Evolutionary conservation across 2,329 filamentous ascomycete genomes (phyloP), one percentile per base, ranked within the genome.

Genomic region (Penicillium janthinellum): DNA sequence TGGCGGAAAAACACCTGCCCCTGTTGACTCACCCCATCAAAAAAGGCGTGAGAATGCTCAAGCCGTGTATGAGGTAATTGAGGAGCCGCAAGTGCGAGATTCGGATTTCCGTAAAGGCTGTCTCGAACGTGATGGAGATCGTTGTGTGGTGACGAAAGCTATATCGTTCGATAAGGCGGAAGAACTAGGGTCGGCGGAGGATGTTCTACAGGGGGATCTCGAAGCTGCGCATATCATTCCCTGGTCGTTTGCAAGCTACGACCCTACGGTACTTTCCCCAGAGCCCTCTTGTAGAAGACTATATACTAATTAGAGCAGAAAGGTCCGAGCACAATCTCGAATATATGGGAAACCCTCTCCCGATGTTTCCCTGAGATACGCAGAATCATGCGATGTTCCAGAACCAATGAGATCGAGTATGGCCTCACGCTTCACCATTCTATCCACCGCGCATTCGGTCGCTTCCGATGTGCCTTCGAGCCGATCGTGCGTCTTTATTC

Each of bases 381-480:
- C 20, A 25, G 8, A 35, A 34, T 54, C 28, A 44, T 54, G 22
- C 38, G 20, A 45, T 45, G 38, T 34, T 42, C 35, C 37, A 45
- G 20, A 45, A 54, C 45, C 39, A 45, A 54, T 35, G 52, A 54
- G 20, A 54, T 54, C 25, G 20, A 55, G 53, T 48, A 55, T 55
- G 41, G 53, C 17, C 25, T 55, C 25, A 55, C 53, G 20, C 41
- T 55, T 31, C 53, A 47, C 25, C 10, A 37, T 44, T 47, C 53
- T 47, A 55, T 55, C 25, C 41, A 48, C 22, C 31, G 31, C 34
- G 25, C 25, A 38, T 55, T 55, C 15, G 28, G 53, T 37, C 39
- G 17, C 25, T 55, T 55, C 39, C 41, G 17, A 49, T 56, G 54
- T 56, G 44, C 54, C 31, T 49, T 56, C n/a, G 54, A 50, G 42